These are phyloP conservation scores for Capillidium heterosporum DNA, from an alignment of 371 early-diverging fungal genomes.

Conservation along the genomic window DNA sequence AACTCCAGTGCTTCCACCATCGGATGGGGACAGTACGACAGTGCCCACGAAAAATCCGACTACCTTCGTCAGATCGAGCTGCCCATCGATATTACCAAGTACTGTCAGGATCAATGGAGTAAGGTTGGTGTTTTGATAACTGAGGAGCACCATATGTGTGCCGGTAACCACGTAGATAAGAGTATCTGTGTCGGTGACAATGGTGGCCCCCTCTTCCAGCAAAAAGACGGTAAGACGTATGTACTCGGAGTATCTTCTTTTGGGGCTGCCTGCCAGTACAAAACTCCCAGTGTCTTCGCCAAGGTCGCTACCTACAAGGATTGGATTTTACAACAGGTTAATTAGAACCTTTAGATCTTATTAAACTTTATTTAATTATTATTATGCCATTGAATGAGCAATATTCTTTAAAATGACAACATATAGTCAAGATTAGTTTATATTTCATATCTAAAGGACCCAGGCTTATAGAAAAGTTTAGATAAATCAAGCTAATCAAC, in stretches of 20 bases:
- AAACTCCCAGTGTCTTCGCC: background rate
- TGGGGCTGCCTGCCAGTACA: background rate
- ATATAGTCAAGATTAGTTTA: too few relatives aligned
- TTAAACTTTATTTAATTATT: too few relatives aligned
- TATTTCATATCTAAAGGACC: too few relatives aligned
- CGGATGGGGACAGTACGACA: background rate
- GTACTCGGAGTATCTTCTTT: slow-evolving; percentile 1
- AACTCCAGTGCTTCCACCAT: background rate
- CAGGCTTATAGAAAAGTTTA: too few relatives aligned
- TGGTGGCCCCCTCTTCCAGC: slow-evolving; percentile 1
- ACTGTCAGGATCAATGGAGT: background rate
- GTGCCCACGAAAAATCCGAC: background rate
- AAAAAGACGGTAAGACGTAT: background rate
- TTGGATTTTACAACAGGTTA: too few relatives aligned
- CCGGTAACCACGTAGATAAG: background rate
- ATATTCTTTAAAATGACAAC: too few relatives aligned
- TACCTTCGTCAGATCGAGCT: background rate
- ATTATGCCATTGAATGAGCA: too few relatives aligned
- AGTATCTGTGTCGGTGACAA: background rate
- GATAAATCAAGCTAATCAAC: too few relatives aligned
- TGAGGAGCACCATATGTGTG: background rate
- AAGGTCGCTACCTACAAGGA: background rate
- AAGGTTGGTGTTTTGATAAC: background rate
- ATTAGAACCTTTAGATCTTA: too few relatives aligned
- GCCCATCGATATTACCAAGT: background rate